Evolutionary conservation across 2,329 filamentous ascomycete species (phyloP).

Genomic region (Nemania abortiva): DNA sequence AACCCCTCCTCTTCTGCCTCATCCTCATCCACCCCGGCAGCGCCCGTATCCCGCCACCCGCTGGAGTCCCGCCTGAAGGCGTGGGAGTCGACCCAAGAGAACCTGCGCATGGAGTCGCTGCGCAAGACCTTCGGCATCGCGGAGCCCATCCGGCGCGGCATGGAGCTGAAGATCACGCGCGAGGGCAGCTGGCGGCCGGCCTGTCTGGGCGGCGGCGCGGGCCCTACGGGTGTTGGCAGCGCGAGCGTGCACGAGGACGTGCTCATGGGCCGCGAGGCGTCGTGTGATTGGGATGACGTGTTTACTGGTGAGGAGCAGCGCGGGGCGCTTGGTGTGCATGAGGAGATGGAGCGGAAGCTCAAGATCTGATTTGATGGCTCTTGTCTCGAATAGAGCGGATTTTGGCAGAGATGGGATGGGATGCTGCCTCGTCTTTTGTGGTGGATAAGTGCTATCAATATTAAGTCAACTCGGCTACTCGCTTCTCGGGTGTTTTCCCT

Average conservation of each 20-base stretch:
- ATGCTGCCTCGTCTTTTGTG: slow-evolving; percentile 7
- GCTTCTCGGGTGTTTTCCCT: not conserved
- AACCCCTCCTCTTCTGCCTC: slow-evolving; percentile 62
- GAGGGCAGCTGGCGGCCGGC: slow-evolving; percentile 84
- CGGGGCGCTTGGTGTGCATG: slow-evolving; percentile 79
- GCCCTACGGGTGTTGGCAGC: slow-evolving; percentile 70
- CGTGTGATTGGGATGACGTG: slow-evolving; percentile 92
- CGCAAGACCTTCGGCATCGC: slow-evolving; percentile 90
- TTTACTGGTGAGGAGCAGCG: slow-evolving; percentile 83
- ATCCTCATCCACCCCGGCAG: slow-evolving; percentile 37
- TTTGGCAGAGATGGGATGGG: not conserved
- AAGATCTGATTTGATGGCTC: slow-evolving; percentile 69
- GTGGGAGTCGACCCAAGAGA: slow-evolving; percentile 92
- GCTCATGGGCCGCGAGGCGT: slow-evolving; percentile 80
- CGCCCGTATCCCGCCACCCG: slow-evolving; percentile 80
- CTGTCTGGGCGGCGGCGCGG: slow-evolving; percentile 72
- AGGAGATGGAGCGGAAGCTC: slow-evolving; percentile 93
- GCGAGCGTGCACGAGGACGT: slow-evolving; percentile 90
- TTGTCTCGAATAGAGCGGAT: not conserved
- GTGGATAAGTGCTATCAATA: not conserved
- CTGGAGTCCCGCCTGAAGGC: slow-evolving; percentile 89
- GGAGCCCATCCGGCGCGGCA: slow-evolving; percentile 90
- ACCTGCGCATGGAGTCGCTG: slow-evolving; percentile 87
- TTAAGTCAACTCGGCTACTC: not conserved
- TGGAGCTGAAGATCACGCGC: slow-evolving; percentile 92